A percentile compares a stretch with the other conserved stretches of the same genome.
phyloP scores from a whole-genome alignment of 2,329 filamentous ascomycete genomes.

The Atkinsonella hypoxylon region DNA sequence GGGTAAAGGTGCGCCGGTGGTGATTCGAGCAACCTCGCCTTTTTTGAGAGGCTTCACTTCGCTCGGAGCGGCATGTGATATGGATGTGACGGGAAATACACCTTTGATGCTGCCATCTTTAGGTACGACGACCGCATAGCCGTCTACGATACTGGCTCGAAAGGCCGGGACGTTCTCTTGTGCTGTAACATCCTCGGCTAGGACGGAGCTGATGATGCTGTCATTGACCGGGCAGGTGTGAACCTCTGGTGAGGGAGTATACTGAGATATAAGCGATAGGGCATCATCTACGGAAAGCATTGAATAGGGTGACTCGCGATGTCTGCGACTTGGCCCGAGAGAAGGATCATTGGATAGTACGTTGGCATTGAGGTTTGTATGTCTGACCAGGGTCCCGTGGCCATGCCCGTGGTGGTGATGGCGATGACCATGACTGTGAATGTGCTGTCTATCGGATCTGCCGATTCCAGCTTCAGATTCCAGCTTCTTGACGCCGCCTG shows the following conservation, averaged over 20 bases:
- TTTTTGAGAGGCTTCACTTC: conserved; percentile 51
- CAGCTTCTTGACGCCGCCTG: conserved; percentile 69
- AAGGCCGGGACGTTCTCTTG: conserved; percentile 83
- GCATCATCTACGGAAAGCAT: conserved; percentile 84
- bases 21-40: conserved; percentile 79
- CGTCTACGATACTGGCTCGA: conserved; percentile 90
- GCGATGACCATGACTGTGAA: conserved; percentile 23
- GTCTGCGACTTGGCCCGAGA: conserved; percentile 54
- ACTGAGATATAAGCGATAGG: conserved; percentile 55
- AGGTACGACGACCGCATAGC: conserved; percentile 72
- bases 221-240: conserved; percentile 49
- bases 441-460: conserved; percentile 22
- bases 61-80: conserved; percentile 74
- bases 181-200: conserved; percentile 74
- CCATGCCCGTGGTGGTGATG: conserved; percentile 29
- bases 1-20: conserved; percentile 85
- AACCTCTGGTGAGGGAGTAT: conserved; percentile 54
- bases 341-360: conserved; percentile 44
- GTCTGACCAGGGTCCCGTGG: conserved; percentile 55
- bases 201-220: conserved; percentile 59
- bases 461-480: conserved; percentile 68
- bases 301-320: conserved; percentile 80
- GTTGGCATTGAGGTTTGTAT: conserved; percentile 39
- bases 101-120: conserved; percentile 57
- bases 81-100: conserved; percentile 70